Evolutionary conservation across 1,139 yeast species (phyloP).

Genomic region (Wickerhamomyces sp.): DNA sequence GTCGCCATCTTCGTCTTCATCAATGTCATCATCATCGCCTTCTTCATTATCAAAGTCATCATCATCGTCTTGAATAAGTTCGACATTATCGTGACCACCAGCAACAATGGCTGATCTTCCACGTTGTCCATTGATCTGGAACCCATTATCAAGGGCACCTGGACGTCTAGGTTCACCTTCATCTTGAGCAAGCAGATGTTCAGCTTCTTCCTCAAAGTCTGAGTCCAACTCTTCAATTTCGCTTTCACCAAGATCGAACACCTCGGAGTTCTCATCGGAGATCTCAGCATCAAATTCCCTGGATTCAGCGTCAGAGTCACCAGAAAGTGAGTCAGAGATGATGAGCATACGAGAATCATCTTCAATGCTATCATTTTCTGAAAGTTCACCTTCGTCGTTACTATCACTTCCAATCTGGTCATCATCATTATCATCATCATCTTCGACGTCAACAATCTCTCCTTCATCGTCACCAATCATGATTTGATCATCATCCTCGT

Average conservation of each 20-base stretch:
- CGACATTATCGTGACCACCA: no score
- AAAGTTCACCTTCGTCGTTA: no score
- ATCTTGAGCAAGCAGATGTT: conserved; percentile 26
- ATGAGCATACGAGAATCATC: no score
- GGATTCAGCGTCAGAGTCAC: no score
- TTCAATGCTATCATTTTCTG: no score
- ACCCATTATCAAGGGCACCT: no score
- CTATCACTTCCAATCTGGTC: conserved; percentile 17
- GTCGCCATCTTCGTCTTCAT: conserved; percentile 2
- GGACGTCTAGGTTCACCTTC: conserved; percentile 4
- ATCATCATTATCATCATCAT: conserved; percentile 16
- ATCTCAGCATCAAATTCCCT: no score
- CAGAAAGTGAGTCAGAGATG: conserved; percentile 19
- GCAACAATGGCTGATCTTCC: neutral
- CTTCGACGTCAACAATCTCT: conserved; percentile 16
- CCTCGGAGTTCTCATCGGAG: no score
- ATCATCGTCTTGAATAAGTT: neutral
- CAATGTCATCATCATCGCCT: conserved; percentile 26
- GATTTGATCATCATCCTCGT: conserved; percentile 23
- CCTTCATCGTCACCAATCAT: conserved; percentile 5
- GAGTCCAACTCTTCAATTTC: conserved; percentile 12
- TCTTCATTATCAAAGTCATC: conserved; percentile 17
- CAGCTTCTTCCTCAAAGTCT: conserved; percentile 22
- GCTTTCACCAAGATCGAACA: no score
- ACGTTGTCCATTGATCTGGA: no score